phyloP scores from a whole-genome alignment of 345 rosid genomes.

The Cardamine chenopodiifolia region DNA sequence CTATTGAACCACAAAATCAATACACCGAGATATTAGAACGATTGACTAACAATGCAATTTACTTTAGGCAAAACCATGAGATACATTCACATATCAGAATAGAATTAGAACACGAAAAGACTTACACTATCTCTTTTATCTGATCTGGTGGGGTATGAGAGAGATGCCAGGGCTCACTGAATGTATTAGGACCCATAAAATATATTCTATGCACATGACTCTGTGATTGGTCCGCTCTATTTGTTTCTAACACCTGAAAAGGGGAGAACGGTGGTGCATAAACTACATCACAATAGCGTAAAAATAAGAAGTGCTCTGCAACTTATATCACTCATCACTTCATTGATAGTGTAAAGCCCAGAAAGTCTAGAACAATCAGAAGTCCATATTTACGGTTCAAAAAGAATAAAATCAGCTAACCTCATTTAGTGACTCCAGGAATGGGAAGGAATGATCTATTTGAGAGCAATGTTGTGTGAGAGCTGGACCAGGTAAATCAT shows the following conservation, averaged over 20 bases:
- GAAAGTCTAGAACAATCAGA: not conserved
- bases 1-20: constrained; percentile 47
- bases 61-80: constrained; percentile 17
- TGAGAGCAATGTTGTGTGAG: constrained; percentile 88
- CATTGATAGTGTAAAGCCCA: not conserved
- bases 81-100: constrained; percentile 25
- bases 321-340: not conserved
- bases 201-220: constrained; percentile 95
- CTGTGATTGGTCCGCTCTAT: constrained; percentile 92
- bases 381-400: not conserved
- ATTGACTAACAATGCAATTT: not conserved
- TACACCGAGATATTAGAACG: not conserved
- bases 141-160: constrained; percentile 90
- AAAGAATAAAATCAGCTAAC: constrained; percentile 44
- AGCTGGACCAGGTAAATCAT: constrained; percentile 86
- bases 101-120: constrained; percentile 7
- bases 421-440: constrained; percentile 95
- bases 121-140: constrained; percentile 93
- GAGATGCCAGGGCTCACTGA: constrained; percentile 95
- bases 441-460: constrained; percentile 91
- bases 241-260: constrained; percentile 90
- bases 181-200: constrained; percentile 94
- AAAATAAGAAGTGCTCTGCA: not conserved
- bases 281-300: constrained; percentile 1
- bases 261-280: constrained; percentile 24